A percentile compares a stretch with the other conserved stretches of the same genome.
These are phyloP conservation scores for Solanum bukasovii DNA, from an alignment of 257 asterid species.

Conservation along the genomic window DNA sequence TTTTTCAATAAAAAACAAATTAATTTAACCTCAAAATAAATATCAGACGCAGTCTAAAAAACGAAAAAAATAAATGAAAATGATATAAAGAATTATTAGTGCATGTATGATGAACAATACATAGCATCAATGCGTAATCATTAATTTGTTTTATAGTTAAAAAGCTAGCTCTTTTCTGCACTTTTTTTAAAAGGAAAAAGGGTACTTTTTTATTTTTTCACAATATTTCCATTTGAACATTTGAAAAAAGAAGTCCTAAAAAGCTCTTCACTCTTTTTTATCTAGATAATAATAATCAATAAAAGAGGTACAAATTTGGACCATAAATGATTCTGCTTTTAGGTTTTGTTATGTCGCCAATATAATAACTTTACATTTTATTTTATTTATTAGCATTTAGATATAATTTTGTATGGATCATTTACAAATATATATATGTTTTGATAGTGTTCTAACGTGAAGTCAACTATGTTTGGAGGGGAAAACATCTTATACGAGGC, in stretches of 20 bases:
- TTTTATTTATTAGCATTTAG: not conserved
- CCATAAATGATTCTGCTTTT: not conserved
- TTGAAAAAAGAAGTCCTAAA: not conserved
- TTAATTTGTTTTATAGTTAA: not conserved
- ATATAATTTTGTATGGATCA: too few species aligned
- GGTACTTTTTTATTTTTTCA: not conserved
- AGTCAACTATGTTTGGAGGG: constrained; percentile 7
- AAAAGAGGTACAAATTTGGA: not conserved
- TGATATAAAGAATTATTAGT: not conserved
- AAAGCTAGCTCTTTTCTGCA: not conserved
- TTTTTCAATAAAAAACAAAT: not conserved
- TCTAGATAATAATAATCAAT: not conserved
- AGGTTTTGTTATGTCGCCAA: not conserved
- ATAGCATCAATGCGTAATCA: not conserved
- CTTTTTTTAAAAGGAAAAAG: not conserved
- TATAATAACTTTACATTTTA: not conserved
- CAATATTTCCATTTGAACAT: not conserved
- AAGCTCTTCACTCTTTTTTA: not conserved
- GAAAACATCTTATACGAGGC: not conserved
- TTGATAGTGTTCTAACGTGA: not conserved
- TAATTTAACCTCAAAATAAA: fast-evolving
- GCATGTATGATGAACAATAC: not conserved
- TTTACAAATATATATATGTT: not conserved
- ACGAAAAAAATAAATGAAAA: not conserved
- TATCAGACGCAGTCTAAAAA: not conserved